Conservation (phyloP, 2,329 filamentous ascomycete species). For the Hypoxylon sp. region DNA sequence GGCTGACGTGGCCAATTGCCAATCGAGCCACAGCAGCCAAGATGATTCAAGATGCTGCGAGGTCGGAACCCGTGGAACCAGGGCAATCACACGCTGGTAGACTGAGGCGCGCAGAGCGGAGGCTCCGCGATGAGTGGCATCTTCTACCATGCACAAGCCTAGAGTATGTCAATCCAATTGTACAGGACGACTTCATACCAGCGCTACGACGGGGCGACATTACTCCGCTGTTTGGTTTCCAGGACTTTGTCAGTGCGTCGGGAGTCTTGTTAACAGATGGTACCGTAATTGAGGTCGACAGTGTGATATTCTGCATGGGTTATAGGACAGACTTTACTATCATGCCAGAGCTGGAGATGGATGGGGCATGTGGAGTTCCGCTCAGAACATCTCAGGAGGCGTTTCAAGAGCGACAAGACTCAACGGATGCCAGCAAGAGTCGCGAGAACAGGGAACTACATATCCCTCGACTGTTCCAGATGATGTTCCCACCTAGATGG, state of each 20-base stretch:
- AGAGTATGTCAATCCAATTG: constrained; percentile 27
- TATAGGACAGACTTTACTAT: constrained; percentile 34
- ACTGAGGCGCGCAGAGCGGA: constrained; percentile 14
- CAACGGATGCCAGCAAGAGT: neutral
- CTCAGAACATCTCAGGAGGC: constrained; percentile 11
- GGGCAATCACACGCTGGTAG: constrained; percentile 7
- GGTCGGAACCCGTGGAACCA: constrained; percentile 16
- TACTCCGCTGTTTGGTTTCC: constrained; percentile 29
- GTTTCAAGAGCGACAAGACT: neutral
- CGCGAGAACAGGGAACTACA: constrained; percentile 8
- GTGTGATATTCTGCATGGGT: constrained; percentile 36
- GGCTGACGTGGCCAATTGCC: constrained; percentile 21
- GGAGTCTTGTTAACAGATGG: constrained; percentile 29
- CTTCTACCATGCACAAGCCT: constrained; percentile 31
- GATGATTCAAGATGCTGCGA: constrained; percentile 33
- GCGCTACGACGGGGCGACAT: constrained; percentile 27
- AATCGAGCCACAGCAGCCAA: constrained; percentile 29
- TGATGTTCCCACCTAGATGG: constrained; percentile 37
- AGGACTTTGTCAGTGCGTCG: constrained; percentile 28
- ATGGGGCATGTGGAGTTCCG: constrained; percentile 26
- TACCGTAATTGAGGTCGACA: constrained; percentile 28
- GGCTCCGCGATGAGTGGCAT: constrained; percentile 30
- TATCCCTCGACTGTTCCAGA: constrained; percentile 35
- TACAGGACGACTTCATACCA: constrained; percentile 37
- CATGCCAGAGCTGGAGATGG: constrained; percentile 38